These are phyloP conservation scores for Triglochin maritima DNA, from an alignment of 106 monocot species.

Conservation along the genomic window DNA sequence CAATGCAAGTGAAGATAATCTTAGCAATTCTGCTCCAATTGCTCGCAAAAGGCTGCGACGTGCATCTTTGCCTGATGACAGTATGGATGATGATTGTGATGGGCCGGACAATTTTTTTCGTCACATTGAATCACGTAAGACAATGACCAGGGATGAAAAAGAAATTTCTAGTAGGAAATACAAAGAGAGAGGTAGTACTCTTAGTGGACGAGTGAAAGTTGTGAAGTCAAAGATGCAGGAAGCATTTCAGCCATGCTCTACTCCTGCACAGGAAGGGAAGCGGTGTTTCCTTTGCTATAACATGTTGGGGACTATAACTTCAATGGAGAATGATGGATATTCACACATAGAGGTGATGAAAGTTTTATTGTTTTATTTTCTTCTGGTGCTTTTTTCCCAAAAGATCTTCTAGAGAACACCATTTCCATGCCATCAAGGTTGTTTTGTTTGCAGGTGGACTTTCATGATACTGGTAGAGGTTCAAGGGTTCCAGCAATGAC, in stretches of 20 bases:
- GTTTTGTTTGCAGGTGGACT: constrained; percentile 56
- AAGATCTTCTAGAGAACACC: neutral
- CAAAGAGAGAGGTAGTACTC: constrained; percentile 17
- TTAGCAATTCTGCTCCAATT: constrained; percentile 39
- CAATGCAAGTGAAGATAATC: constrained; percentile 30
- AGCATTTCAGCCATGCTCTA: constrained; percentile 84
- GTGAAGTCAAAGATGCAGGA: constrained; percentile 42
- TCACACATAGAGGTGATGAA: constrained; percentile 84
- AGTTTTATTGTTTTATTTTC: neutral
- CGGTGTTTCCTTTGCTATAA: constrained; percentile 79
- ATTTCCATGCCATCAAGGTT: neutral
- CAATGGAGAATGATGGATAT: constrained; percentile 78
- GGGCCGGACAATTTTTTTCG: constrained; percentile 49
- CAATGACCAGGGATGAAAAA: constrained; percentile 23
- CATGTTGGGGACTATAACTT: constrained; percentile 86
- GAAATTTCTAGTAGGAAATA: constrained; percentile 2
- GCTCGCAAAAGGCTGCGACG: constrained; percentile 52
- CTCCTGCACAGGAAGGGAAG: constrained; percentile 63
- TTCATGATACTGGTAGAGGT: constrained; percentile 97
- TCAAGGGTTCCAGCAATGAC: constrained; percentile 98
- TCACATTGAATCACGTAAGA: constrained; percentile 58
- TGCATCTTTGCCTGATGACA: constrained; percentile 25
- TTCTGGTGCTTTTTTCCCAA: neutral
- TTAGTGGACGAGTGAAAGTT: neutral
- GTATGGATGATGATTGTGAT: constrained; percentile 49